Evolutionary conservation across 306 rosid genomes (phyloP).

Genomic region (Cucumis hystrix): DNA sequence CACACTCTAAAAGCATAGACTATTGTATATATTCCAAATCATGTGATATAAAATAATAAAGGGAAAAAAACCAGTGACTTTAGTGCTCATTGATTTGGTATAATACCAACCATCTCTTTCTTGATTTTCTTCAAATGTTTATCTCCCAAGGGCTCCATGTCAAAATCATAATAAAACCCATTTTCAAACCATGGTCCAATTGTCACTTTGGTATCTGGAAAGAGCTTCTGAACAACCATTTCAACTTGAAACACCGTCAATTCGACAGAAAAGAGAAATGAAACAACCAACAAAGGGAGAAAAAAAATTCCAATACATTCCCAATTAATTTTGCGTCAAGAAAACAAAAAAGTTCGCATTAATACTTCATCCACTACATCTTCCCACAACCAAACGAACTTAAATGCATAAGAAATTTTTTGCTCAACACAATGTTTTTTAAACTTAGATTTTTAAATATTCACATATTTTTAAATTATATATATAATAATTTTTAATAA

Average conservation of each 20-base stretch:
- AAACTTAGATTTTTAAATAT: no score
- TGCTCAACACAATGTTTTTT: no score
- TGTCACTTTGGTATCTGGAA: slow-evolving; percentile 85
- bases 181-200: slow-evolving; percentile 96
- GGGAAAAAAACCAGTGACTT: neutral
- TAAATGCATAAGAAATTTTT: neutral
- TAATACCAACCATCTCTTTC: slow-evolving; percentile 81
- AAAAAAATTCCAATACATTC: neutral
- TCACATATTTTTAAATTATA: no score
- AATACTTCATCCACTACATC: neutral
- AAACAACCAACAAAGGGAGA: neutral
- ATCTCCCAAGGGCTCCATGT: slow-evolving; percentile 69
- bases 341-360: neutral
- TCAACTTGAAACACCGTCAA: neutral
- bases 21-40: slow-evolving; percentile 14
- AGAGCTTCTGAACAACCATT: slow-evolving; percentile 9
- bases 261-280: neutral
- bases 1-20: slow-evolving; percentile 5
- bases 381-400: neutral
- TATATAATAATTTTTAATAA: no score
- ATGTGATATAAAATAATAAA: neutral
- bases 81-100: slow-evolving; percentile 1
- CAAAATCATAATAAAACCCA: slow-evolving; percentile 95
- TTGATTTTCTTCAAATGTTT: slow-evolving; percentile 82
- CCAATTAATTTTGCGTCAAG: neutral